Evolutionary conservation across 192 early-diverging fungal species (phyloP).

Genomic region (Borealophlyctis nickersoniae): DNA sequence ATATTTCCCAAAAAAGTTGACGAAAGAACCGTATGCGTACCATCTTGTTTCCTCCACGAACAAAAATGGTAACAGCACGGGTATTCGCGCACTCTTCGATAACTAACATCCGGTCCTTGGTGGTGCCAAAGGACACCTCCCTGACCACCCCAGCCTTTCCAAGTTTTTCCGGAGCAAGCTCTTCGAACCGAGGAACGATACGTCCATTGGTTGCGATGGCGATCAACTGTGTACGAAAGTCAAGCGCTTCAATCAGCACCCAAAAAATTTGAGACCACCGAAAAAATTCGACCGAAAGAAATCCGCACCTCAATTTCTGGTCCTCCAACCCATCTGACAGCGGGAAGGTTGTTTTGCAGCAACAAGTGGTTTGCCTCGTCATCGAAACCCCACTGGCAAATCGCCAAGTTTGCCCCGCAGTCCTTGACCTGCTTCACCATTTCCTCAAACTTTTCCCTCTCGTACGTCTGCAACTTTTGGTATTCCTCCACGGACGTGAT

Average conservation of each 20-base stretch:
- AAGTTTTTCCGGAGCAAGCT: conserved; percentile 82
- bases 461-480: conserved; percentile 93
- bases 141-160: conserved; percentile 92
- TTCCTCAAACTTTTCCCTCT: conserved; percentile 91
- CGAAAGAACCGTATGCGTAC: conserved; percentile 24
- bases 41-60: conserved; percentile 99
- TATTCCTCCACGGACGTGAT: conserved; percentile 98
- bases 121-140: conserved; percentile 94
- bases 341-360: conserved; percentile 94
- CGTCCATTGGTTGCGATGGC: conserved; percentile 99
- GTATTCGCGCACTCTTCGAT: conserved; percentile 99
- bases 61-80: conserved; percentile 94
- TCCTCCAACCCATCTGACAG: conserved; percentile 99
- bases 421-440: conserved; percentile 99
- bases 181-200: conserved; percentile 99
- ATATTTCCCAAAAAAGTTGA: neutral
- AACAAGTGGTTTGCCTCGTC: conserved; percentile 99
- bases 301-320: conserved; percentile 89
- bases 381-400: conserved; percentile 99
- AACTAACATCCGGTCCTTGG: conserved; percentile 98
- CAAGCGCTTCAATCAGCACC: no score
- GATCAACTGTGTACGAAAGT: conserved; percentile 70
- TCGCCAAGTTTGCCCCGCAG: conserved; percentile 94
- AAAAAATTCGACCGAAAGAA: conserved; percentile 3
- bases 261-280: no score